Base-by-base conservation (phyloP, 2,329 filamentous ascomycete genomes). In the Hymenotorrendiella dingleyae region DNA sequence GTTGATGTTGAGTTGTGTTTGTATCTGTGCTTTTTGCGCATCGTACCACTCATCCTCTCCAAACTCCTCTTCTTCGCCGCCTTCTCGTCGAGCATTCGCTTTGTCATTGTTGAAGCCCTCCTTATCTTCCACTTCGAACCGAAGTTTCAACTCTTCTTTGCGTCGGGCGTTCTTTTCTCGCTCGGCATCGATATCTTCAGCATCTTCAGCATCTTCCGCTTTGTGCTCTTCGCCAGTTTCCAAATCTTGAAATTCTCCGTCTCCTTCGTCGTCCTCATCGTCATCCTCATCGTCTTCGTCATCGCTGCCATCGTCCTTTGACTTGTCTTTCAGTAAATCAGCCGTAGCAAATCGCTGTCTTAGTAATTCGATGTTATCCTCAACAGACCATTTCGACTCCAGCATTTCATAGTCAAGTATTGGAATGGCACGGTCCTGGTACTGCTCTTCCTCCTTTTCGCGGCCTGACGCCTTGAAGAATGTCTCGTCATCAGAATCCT, bases 41-140 rank as follows among this genome's bases (percentile, higher is more conserved):
- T 97, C 93, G 62, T 98, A 98, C 94, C 94, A 98, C 43, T 98
- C 87, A 61, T 98, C 93, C 65, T 98, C 93, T 40, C 90, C 93
- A 58, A 94, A 97, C 59, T 94, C 84, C 45, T 79, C 71, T 40
- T 91, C 71, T 3, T 75, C 82, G 22, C 77, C 80, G 26, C 20
- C 37, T 52, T 88, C 84, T 50, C 78, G 73, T 26, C 84, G 76
- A 9, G 84, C 84, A 38, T 82, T 79, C 21, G 86, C 82, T 60
- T 94, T 94, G 65, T 93, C 88, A 59, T 94, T 94, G 57, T 86
- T 80, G 62, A 96, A 90, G 0, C 93, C 93, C 61, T 98, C 93
- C n/a, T 87, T 78, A 61, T 98, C 93, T 70, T 98, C 93, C 64
- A 97, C 90, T 60, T 98, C 93, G 60, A 98, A 98, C 1, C 94